A percentile compares a stretch with the other conserved stretches of the same genome.
phyloP scores from a whole-genome alignment of 495 filamentous ascomycete species.

The Penicilliopsis zonata region DNA sequence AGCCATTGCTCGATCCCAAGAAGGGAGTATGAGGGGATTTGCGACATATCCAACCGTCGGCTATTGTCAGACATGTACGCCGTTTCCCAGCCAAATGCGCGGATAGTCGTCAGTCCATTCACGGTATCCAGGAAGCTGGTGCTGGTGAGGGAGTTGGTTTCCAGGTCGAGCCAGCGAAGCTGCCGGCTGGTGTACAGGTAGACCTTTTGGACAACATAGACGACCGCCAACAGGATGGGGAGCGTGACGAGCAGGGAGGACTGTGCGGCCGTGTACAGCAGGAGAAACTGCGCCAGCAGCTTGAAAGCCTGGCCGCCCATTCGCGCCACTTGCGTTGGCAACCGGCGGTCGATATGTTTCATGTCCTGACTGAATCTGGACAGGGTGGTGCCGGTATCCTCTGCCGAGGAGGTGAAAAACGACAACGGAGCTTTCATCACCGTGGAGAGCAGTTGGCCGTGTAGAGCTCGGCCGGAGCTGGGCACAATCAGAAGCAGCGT shows the following conservation, averaged over 20 bases:
- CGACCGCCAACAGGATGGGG: slow-evolving; percentile 30
- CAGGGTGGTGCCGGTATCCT: slow-evolving; percentile 32
- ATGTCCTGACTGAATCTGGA: slow-evolving; percentile 52
- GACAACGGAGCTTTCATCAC: no score
- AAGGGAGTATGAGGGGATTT: slow-evolving; percentile 47
- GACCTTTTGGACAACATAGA: slow-evolving; percentile 45
- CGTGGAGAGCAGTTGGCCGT: no score
- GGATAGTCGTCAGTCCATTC: slow-evolving; percentile 36
- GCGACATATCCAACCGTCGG: slow-evolving; percentile 43
- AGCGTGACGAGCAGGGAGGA: no score
- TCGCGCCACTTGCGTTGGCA: no score
- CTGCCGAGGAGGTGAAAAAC: slow-evolving; percentile 35
- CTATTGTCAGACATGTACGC: slow-evolving; percentile 34
- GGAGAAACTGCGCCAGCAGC: no score
- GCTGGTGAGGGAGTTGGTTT: slow-evolving; percentile 47
- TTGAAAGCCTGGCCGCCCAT: no score
- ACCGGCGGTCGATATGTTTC: slow-evolving; percentile 48
- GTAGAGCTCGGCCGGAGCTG: no score
- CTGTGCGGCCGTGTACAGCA: no score
- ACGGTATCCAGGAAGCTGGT: slow-evolving; percentile 45
- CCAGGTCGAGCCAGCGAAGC: slow-evolving; percentile 49
- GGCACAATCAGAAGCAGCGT: no score
- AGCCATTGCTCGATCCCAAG: slow-evolving; percentile 44
- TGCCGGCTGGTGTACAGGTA: slow-evolving; percentile 56
- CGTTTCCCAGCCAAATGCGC: slow-evolving; percentile 45